Base-by-base conservation (phyloP, 176 grass and related monocot genomes). In the Pontederia crassipes region DNA sequence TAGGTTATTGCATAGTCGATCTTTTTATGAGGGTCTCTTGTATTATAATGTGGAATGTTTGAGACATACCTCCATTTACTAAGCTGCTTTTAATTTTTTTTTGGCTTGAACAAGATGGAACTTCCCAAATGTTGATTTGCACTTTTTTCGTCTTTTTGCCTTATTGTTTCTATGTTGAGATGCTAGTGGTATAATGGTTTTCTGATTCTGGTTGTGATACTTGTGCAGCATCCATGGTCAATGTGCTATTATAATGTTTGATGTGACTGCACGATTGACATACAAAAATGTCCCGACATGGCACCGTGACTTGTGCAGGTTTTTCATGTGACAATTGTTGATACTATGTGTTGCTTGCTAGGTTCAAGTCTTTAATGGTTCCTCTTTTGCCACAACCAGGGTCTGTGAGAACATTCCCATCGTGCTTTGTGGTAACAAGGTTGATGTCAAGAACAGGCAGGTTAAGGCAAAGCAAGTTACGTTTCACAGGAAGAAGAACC, bases 361-460 rank as follows among this genome's bases (percentile, higher is more conserved):
- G 49, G 12, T 50, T 11, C 12, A 47, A 48, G 9, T 18, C 15
- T 48, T 64, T 20, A 12, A 49, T 10, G 29, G 17, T 1, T 64
- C 10, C 20, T 18, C 2, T 64, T 6, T 4, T 64, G 28, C 54
- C 54, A 15, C n/a, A 8, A 55, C 29, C 51, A 68, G 65, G 51
- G 65, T 68, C 17, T 68, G 65, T 11, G 65, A 68, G 52, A 68
- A 68, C 40, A 68, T 68, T 55, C 65, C 65, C 10, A 68, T 68
- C 18, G 65, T 68, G 29, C 65, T 68, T 9, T 68, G 65, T 9
- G 65, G 65, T 14, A 68, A 68, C 52, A 68, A 68, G 35, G 52
- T 68, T 68, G 65, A 68, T 68, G 52, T 68, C 16, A 68, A 68
- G 52, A 68, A 68, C 65, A 68, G 65, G 51, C 65, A 68, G 52